Evolutionary conservation across 352 stramenopile species (phyloP), one percentile per base, ranked within the genome.

Genomic region (Pythium aristosporum): DNA sequence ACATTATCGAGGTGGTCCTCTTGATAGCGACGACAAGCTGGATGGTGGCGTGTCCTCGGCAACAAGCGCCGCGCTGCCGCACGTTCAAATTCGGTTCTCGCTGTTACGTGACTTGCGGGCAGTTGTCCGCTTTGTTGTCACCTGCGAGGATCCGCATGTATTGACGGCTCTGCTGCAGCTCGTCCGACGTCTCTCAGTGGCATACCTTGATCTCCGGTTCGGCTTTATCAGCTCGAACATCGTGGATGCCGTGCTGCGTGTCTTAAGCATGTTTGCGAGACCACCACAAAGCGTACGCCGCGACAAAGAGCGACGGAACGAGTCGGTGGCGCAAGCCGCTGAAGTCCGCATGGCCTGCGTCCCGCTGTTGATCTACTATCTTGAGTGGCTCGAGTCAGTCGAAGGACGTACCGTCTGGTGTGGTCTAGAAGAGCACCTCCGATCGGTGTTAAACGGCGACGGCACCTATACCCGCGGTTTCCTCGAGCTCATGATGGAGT

Each of bases 391-490:
- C 0, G 83, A 91, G 51, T 91, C 82, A 0, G 85, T 94, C 15
- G 80, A 94, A 82, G 85, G 85, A 13, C 68, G 85, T 32, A 94
- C 85, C 0, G 80, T 94, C 2, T 94, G 85, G 85, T 94, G 85
- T 53, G 85, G 83, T n/a, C 63, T 94, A 2, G 85, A 94, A 63
- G 85, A 94, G 30, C 75, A 92, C 54, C 60, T 94, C 23, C 79
- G 82, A 18, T 65, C 82, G 51, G 78, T 90, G 20, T 32, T 91
- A n/a, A 89, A 88, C 47, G 80, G 80, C n/a, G 77, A 92, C 54
- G 73, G 80, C 25, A 89, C 63, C 49, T 89, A 89, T 37, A 89
- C 81, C 3, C 63, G 76, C 21, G 82, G 82, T 0, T 91, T 93
- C 44, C 53, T 91, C 16, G 82, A 93, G 61, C 76, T 93, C 23